These are phyloP conservation scores for Komagataella phaffii DNA, from an alignment of 805 yeast species.

Conservation along the genomic window DNA sequence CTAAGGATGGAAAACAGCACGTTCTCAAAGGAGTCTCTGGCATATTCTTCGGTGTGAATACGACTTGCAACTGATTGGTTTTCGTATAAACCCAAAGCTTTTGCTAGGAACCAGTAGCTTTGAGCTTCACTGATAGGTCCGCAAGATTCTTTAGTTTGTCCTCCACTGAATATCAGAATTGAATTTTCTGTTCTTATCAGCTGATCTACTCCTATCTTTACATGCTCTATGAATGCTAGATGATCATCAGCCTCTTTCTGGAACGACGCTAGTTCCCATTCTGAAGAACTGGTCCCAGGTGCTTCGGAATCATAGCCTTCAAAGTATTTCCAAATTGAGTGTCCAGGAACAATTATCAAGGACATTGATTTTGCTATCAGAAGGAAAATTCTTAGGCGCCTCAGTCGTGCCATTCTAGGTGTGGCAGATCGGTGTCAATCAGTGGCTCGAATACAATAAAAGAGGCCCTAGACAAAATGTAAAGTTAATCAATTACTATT, in stretches of 20 bases:
- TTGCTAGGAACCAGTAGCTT: slow-evolving; percentile 37
- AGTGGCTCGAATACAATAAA: not conserved
- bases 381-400: not conserved
- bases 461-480: no score
- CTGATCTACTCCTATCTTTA: slow-evolving; percentile 26
- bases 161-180: slow-evolving; percentile 31
- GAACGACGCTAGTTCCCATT: slow-evolving; percentile 59
- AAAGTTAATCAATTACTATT: no score
- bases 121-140: slow-evolving; percentile 48
- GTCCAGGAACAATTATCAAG: slow-evolving; percentile 38
- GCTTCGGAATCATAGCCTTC: not conserved
- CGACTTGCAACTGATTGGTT: slow-evolving; percentile 6
- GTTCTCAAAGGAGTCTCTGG: slow-evolving; percentile 74
- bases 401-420: not conserved
- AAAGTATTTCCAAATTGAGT: slow-evolving; percentile 12
- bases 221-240: slow-evolving; percentile 48
- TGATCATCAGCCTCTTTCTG: slow-evolving; percentile 64
- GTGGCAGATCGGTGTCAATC: not conserved
- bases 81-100: slow-evolving; percentile 15
- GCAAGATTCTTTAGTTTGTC: slow-evolving; percentile 48
- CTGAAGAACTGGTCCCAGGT: slow-evolving; percentile 31
- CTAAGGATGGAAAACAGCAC: slow-evolving; percentile 45
- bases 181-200: slow-evolving; percentile 14
- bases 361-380: slow-evolving; percentile 3
- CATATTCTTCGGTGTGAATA: slow-evolving; percentile 50